Percentiles rank a stretch among this genome's conserved stretches.
Evolutionary conservation across 1,284 basidiomycete genomes (phyloP).

Genomic region (Cutaneotrichosporon cutaneum): DNA sequence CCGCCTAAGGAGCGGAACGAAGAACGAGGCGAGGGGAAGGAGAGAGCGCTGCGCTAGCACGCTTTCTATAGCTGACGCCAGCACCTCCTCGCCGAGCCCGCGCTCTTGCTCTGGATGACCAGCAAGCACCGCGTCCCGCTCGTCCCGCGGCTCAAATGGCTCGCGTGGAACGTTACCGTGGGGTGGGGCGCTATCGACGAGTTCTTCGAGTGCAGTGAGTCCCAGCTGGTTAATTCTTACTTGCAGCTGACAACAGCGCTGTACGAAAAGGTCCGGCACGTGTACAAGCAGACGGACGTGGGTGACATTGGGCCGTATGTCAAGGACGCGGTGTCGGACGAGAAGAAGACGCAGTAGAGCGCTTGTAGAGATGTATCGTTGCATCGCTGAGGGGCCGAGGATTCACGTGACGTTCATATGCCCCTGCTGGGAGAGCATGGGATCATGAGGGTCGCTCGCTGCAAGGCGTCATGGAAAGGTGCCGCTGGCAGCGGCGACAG

Average conservation of each 20-base stretch:
- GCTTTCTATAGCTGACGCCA: slow-evolving; percentile 9
- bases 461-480: no score
- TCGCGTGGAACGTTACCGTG: slow-evolving; percentile 30
- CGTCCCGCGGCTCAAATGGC: slow-evolving; percentile 30
- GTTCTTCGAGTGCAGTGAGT: slow-evolving; percentile 40
- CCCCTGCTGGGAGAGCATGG: no score
- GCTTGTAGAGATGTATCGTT: background rate
- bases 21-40: background rate
- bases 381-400: no score
- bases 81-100: slow-evolving; percentile 14
- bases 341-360: slow-evolving; percentile 19
- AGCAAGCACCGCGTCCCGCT: slow-evolving; percentile 21
- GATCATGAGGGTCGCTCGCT: no score
- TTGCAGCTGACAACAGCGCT: slow-evolving; percentile 25
- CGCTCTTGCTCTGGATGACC: slow-evolving; percentile 11
- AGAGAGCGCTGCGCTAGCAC: no score
- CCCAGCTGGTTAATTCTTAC: background rate
- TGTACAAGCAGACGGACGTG: slow-evolving; percentile 40
- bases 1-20: background rate
- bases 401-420: no score
- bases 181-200: slow-evolving; percentile 41
- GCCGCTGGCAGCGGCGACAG: no score
- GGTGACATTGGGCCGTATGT: slow-evolving; percentile 27
- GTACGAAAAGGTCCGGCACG: slow-evolving; percentile 34
- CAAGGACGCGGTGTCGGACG: slow-evolving; percentile 5